Conservation (phyloP, 2,329 filamentous ascomycete species). For the Colletotrichum tropicicola region DNA sequence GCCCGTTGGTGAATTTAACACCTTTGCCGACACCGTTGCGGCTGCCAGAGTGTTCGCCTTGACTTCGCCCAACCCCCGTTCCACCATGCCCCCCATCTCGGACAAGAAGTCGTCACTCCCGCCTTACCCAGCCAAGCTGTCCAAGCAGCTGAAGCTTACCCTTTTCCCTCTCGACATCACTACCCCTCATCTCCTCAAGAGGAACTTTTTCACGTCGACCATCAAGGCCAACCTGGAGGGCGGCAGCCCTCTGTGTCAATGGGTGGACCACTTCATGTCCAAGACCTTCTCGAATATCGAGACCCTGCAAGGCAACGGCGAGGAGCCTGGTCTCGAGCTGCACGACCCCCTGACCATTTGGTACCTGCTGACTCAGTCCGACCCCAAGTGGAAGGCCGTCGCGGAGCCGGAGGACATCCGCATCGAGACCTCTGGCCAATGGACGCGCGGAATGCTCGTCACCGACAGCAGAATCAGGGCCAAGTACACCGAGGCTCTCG, state of each 20-base stretch:
- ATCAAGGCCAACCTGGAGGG: conserved; percentile 64
- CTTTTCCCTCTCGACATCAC: conserved; percentile 84
- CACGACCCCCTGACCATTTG: conserved; percentile 84
- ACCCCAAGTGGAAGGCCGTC: conserved; percentile 66
- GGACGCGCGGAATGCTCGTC: conserved; percentile 92
- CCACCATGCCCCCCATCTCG: conserved; percentile 80
- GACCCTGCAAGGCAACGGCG: conserved; percentile 65
- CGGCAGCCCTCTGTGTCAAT: conserved; percentile 78
- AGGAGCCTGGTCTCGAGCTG: conserved; percentile 69
- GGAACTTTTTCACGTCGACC: conserved; percentile 64
- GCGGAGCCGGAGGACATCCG: conserved; percentile 80
- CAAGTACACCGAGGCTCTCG: conserved; percentile 56
- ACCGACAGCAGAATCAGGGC: conserved; percentile 75
- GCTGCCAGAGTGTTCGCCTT: conserved; percentile 81
- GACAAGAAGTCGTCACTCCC: conserved; percentile 59
- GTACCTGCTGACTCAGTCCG: conserved; percentile 74
- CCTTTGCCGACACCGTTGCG: conserved; percentile 85
- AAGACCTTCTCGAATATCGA: conserved; percentile 76
- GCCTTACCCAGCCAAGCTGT: conserved; percentile 71
- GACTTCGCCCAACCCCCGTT: conserved; percentile 76
- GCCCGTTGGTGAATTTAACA: conserved; percentile 94
- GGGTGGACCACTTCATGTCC: conserved; percentile 77
- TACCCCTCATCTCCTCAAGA: conserved; percentile 71
- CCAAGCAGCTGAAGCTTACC: conserved; percentile 70
- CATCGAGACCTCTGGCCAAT: conserved; percentile 90